A percentile compares a stretch with the other conserved stretches of the same genome.
phyloP scores from a whole-genome alignment of 495 filamentous ascomycete genomes.

The Hypoxylon cercidicola region DNA sequence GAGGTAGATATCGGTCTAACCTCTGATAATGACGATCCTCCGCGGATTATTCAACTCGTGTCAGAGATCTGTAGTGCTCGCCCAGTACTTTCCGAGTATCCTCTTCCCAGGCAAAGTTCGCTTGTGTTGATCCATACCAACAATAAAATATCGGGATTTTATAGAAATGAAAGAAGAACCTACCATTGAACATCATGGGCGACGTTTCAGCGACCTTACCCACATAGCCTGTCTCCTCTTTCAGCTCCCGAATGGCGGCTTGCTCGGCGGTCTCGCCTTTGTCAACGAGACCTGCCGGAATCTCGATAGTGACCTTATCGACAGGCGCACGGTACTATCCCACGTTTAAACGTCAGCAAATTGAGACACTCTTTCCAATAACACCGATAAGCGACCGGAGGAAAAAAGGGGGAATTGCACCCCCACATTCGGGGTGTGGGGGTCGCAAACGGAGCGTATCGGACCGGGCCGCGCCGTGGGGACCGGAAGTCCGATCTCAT shows the following conservation, averaged over 20 bases:
- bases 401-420: background rate
- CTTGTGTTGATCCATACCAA: background rate
- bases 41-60: too few relatives aligned
- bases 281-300: slow-evolving; percentile 89
- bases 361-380: background rate
- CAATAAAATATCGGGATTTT: background rate
- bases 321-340: slow-evolving; percentile 78
- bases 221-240: slow-evolving; percentile 93
- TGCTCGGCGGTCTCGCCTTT: slow-evolving; percentile 80
- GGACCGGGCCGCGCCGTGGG: too few relatives aligned
- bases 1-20: too few relatives aligned
- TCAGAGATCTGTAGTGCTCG: too few relatives aligned
- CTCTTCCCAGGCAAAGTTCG: background rate
- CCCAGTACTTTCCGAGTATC: background rate
- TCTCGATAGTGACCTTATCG: slow-evolving; percentile 79
- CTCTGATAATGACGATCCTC: too few relatives aligned
- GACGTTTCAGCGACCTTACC: slow-evolving; percentile 73
- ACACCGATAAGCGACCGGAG: background rate
- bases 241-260: slow-evolving; percentile 87
- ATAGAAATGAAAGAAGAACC: slow-evolving; percentile 17
- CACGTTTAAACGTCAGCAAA: background rate
- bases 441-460: too few relatives aligned
- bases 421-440: too few relatives aligned
- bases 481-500: too few relatives aligned
- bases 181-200: slow-evolving; percentile 87